A percentile compares a stretch with the other conserved stretches of the same genome.
Conservation (phyloP, 2,329 filamentous ascomycete species). For the Xylaria sp. region DNA sequence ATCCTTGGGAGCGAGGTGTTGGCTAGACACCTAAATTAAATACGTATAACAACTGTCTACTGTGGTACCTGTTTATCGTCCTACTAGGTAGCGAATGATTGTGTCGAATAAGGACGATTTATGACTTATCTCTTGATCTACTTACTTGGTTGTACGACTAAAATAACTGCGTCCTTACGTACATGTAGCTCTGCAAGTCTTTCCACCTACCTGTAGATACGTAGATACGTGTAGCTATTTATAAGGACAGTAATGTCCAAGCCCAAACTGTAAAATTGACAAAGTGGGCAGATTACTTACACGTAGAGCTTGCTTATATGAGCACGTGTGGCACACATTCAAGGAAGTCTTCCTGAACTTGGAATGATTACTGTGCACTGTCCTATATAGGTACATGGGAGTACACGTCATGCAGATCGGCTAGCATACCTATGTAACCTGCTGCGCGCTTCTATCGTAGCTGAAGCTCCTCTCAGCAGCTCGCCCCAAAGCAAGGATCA, state of each 20-base stretch:
- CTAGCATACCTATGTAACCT: neutral
- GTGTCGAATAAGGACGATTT: neutral
- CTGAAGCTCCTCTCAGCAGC: neutral
- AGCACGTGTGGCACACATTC: too few relatives aligned
- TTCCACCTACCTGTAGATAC: neutral
- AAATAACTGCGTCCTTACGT: neutral
- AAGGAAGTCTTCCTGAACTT: neutral
- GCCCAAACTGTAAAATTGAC: neutral
- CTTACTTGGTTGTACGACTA: neutral
- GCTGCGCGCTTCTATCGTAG: constrained; percentile 2
- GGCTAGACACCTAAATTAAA: neutral
- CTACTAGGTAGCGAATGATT: neutral
- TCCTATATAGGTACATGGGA: neutral
- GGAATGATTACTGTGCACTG: constrained; percentile 5
- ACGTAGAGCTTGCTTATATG: neutral
- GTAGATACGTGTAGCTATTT: neutral
- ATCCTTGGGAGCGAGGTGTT: neutral
- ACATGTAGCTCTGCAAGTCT: neutral
- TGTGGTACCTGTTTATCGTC: too few relatives aligned
- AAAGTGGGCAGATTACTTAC: neutral
- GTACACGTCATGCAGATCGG: constrained; percentile 22
- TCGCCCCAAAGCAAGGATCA: neutral
- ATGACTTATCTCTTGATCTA: neutral
- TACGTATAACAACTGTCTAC: neutral
- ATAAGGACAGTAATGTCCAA: neutral